These are phyloP conservation scores for Heliosperma pusillum DNA, from an alignment of 148 eudicot species.

Conservation along the genomic window DNA sequence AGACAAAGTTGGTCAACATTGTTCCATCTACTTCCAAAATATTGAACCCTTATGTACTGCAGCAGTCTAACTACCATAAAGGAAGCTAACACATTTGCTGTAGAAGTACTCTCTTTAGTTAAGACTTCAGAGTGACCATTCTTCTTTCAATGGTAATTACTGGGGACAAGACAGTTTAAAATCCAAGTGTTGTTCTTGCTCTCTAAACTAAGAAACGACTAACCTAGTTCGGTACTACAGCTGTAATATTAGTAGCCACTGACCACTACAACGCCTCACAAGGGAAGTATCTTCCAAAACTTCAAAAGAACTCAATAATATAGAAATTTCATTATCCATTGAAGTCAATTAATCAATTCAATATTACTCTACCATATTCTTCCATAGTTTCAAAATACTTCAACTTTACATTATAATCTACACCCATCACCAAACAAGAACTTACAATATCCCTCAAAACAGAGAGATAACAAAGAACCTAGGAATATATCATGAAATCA, in stretches of 20 bases:
- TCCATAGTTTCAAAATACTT: not conserved
- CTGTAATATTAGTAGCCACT: not conserved
- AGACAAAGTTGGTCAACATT: not conserved
- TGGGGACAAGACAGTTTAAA: not conserved
- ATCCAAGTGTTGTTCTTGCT: not conserved
- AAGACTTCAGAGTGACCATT: not conserved
- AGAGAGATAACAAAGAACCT: not conserved
- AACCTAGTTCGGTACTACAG: not conserved
- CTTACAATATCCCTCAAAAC: not conserved
- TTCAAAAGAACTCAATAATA: not conserved
- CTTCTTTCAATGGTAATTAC: not conserved
- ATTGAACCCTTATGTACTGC: not conserved
- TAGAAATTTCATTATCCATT: not conserved
- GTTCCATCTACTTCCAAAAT: not conserved
- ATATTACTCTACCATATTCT: not conserved
- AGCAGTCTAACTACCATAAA: not conserved
- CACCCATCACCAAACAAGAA: not conserved
- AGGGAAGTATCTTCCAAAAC: not conserved
- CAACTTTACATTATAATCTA: not conserved
- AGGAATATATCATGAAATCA: not conserved
- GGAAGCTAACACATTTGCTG: not conserved
- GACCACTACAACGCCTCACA: not conserved
- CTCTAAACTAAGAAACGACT: not conserved
- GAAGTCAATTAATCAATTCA: not conserved
- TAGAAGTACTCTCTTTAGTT: not conserved